Evolutionary conservation across 2,329 filamentous ascomycete genomes (phyloP), one percentile per base, ranked within the genome.

Genomic region (Davidsoniella neocaledoniae): DNA sequence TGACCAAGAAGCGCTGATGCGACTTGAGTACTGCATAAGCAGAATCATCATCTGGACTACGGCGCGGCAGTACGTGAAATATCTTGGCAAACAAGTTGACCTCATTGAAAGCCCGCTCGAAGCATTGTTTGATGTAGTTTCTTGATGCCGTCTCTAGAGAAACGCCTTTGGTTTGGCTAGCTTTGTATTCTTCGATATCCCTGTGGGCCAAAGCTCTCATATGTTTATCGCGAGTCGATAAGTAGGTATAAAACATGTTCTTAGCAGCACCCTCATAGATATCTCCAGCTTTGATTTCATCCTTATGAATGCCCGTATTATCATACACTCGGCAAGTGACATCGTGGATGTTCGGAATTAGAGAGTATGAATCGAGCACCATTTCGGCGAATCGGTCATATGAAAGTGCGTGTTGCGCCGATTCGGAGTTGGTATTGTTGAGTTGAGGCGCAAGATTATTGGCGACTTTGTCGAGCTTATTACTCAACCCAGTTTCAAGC

Each of bases 361-460:
- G 57, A 2, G 70, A 68, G 58, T 74, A 75, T 2, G 73, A 73
- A 26, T 77, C 73, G 2, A 72, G 61, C 16, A 78, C 63, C 64
- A 74, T 70, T 57, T 78, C 74, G 50, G 74, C 71, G 41, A 76
- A 78, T 2, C 75, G 72, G 5, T 74, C 75, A 50, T 77, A 79
- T 0, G 73, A 72, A 25, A 79, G 65, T 6, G 76, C 75, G 57
- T 77, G 73, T 8, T 72, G 68, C 7, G 76, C 73, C 1, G 74
- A 74, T 53, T 77, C 73, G 1, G 75, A 77, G 54, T 76, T 70
- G 0, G 73, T 76, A 3, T 66, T 67, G 0, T 65, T 60, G 23
- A 78, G 70, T 55, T 77, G 74, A 38, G 68, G 66, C 0, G 70
- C 66, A 42, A 78, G 66, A n/a, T 77, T 74, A 2, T 66, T 59